phyloP scores from a whole-genome alignment of 75 land plant genomes.

The Sequoiadendron giganteum region DNA sequence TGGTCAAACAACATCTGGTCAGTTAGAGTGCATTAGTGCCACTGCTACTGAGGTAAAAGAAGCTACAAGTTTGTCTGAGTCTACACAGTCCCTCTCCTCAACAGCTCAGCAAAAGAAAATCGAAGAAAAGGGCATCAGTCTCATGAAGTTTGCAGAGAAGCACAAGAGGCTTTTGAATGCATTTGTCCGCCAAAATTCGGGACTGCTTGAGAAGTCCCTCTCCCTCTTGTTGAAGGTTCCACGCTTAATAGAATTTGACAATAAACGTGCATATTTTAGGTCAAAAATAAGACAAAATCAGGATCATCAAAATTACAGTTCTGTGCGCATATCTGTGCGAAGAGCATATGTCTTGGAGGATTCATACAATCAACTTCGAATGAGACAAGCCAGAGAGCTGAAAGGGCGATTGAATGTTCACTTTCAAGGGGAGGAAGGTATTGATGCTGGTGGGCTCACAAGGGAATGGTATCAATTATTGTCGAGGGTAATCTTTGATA shows the following conservation, averaged over 20 bases:
- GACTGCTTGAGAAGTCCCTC: conserved; percentile 90
- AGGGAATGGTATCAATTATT: conserved; percentile 97
- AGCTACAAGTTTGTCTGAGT: conserved; percentile 37
- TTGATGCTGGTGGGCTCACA: conserved; percentile 98
- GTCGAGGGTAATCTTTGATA: conserved; percentile 95
- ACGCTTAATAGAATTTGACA: conserved; percentile 94
- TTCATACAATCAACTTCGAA: conserved; percentile 92
- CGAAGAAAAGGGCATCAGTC: conserved; percentile 72
- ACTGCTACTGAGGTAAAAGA: conserved; percentile 68
- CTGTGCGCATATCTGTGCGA: conserved; percentile 86
- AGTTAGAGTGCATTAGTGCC: conserved; percentile 34
- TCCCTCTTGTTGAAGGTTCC: conserved; percentile 89
- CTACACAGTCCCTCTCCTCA: conserved; percentile 20
- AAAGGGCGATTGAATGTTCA: conserved; percentile 93
- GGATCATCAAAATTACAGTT: conserved; percentile 91
- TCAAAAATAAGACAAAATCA: conserved; percentile 96
- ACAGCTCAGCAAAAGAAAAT: conserved; percentile 21
- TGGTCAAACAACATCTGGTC: conserved; percentile 50
- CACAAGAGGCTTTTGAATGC: conserved; percentile 90
- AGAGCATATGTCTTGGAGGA: conserved; percentile 97
- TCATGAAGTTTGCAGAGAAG: conserved; percentile 85
- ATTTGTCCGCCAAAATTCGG: conserved; percentile 94
- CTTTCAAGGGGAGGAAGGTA: conserved; percentile 99
- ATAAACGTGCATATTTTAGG: conserved; percentile 88
- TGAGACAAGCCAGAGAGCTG: conserved; percentile 88